These are phyloP conservation scores for Metarhizium album DNA, from an alignment of 2,329 filamentous ascomycete species.

Conservation along the genomic window DNA sequence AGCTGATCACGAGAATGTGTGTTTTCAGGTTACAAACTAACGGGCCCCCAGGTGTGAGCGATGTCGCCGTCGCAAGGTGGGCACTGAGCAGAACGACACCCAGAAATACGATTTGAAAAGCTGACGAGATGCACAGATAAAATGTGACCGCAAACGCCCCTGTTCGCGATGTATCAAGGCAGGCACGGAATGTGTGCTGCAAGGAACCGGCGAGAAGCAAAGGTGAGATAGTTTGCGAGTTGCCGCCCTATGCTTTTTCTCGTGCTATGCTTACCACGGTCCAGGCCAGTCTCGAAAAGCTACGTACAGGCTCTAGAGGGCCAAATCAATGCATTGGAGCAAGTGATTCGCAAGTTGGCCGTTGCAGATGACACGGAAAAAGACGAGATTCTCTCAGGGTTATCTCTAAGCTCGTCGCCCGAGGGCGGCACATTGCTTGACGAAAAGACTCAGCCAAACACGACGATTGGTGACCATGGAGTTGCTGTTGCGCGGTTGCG, in stretches of 20 bases:
- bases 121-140: conserved; percentile 26
- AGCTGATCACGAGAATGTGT: conserved; percentile 8
- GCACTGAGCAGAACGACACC: conserved; percentile 13
- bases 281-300: conserved; percentile 32
- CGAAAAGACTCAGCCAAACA: conserved; percentile 7
- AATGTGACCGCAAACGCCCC: conserved; percentile 40
- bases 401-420: conserved; percentile 18
- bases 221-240: conserved; percentile 17
- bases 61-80: conserved; percentile 32
- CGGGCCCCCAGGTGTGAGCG: conserved; percentile 26
- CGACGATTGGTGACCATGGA: conserved; percentile 18
- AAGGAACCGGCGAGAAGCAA: conserved; percentile 31
- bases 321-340: conserved; percentile 33
- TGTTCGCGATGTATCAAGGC: conserved; percentile 37
- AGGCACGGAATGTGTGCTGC: conserved; percentile 27
- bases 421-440: conserved; percentile 7
- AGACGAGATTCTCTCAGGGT: conserved; percentile 29
- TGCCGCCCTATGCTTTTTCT: no score
- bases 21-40: not conserved
- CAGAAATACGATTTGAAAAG: not conserved
- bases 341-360: conserved; percentile 32
- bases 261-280: not conserved
- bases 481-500: conserved; percentile 21
- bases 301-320: conserved; percentile 37
- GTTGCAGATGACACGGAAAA: conserved; percentile 27